Percentiles rank a stretch among this genome's conserved stretches.
phyloP scores from a whole-genome alignment of 768 basidiomycete species.

The Agaricus blazei region DNA sequence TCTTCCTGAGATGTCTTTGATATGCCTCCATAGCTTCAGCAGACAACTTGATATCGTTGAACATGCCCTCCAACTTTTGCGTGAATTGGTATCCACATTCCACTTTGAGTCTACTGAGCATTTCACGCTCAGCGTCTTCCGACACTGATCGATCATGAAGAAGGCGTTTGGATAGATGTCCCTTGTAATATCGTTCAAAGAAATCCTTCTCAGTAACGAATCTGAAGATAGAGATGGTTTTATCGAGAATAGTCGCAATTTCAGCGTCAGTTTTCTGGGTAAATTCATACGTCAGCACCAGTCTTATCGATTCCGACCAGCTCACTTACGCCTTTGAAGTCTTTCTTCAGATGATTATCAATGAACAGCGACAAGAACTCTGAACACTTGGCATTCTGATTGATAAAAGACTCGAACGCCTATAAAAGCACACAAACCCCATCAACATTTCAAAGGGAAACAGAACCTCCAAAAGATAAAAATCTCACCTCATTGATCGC shows the following conservation, averaged over 20 bases:
- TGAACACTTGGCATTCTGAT: conserved; percentile 78
- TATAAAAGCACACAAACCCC: conserved; percentile 24
- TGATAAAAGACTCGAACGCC: conserved; percentile 93
- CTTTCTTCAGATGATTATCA: conserved; percentile 93
- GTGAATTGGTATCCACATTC: conserved; percentile 98
- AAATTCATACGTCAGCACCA: conserved; percentile 7
- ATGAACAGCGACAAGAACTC: conserved; percentile 97
- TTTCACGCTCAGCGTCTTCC: conserved; percentile 95
- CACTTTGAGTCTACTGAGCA: conserved; percentile 95
- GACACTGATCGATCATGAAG: conserved; percentile 84
- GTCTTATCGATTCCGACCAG: neutral
- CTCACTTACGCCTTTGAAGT: conserved; percentile 80
- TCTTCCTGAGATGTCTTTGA: conserved; percentile 51
- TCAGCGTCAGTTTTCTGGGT: conserved; percentile 90
- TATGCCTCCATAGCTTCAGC: conserved; percentile 78
- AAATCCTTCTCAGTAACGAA: conserved; percentile 94
- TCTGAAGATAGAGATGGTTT: conserved; percentile 94
- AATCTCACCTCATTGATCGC: conserved; percentile 74
- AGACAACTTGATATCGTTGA: conserved; percentile 92
- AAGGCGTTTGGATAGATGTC: conserved; percentile 90
- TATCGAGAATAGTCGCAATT: conserved; percentile 85
- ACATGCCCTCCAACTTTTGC: conserved; percentile 98
- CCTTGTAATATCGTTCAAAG: conserved; percentile 97
- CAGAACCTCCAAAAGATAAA: neutral
- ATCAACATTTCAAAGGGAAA: neutral